Conservation (phyloP, 805 yeast species). For the Komagataella pastoris region DNA sequence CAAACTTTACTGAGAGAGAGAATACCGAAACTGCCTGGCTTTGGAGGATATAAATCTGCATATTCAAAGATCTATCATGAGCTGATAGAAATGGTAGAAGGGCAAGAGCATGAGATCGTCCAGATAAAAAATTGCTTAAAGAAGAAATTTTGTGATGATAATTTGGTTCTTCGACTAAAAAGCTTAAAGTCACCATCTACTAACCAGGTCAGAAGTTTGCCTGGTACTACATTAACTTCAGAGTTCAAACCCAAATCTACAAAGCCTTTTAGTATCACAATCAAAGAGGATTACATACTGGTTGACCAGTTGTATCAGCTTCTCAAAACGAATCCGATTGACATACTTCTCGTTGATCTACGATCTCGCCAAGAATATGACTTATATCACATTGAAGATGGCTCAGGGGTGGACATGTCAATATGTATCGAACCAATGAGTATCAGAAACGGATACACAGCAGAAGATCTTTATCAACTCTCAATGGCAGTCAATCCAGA, state of each 20-base stretch:
- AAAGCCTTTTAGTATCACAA: background rate
- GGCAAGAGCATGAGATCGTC: background rate
- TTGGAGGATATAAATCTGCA: background rate
- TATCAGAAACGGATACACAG: conserved; percentile 34
- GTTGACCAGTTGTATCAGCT: conserved; percentile 13
- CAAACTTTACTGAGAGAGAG: conserved; percentile 11
- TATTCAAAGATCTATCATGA: background rate
- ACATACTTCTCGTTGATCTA: conserved; percentile 56
- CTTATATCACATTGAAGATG: conserved; percentile 43
- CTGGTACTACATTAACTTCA: conserved; percentile 6
- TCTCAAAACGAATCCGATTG: conserved; percentile 14
- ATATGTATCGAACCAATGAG: conserved; percentile 69
- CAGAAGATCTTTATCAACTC: conserved; percentile 52
- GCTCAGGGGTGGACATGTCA: conserved; percentile 25
- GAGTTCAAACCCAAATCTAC: background rate
- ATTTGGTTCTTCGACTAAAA: conserved; percentile 2
- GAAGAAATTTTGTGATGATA: background rate
- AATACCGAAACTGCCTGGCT: conserved; percentile 11
- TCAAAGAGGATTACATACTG: conserved; percentile 4
- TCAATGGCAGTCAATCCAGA: conserved; percentile 45
- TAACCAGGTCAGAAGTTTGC: conserved; percentile 9
- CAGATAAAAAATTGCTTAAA: background rate
- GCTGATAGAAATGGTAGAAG: background rate
- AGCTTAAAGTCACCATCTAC: conserved; percentile 8
- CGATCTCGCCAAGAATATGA: conserved; percentile 49